Conservation (phyloP, 129 eudicot genomes). For the Escallonia herrerae region DNA sequence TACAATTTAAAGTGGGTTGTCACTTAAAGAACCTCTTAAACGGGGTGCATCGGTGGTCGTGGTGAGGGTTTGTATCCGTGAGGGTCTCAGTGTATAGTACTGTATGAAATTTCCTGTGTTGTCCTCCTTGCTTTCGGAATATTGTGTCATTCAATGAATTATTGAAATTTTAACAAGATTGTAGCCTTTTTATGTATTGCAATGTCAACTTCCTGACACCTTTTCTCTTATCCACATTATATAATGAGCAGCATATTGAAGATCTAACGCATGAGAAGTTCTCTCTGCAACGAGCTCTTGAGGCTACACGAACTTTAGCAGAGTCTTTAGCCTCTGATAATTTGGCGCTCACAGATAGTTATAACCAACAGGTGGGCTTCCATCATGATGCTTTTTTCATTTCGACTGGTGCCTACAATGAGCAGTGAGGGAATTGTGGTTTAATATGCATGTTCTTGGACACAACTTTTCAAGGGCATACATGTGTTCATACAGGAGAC, state of each 20-base stretch:
- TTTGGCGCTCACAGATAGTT: slow-evolving; percentile 87
- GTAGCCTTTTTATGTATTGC: slow-evolving; percentile 1
- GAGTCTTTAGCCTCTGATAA: slow-evolving; percentile 94
- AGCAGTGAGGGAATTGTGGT: not conserved
- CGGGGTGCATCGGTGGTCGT: no score
- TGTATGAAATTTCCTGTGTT: no score
- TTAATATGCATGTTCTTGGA: not conserved
- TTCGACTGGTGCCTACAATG: not conserved
- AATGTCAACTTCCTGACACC: slow-evolving; percentile 8
- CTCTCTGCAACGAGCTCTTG: slow-evolving; percentile 96
- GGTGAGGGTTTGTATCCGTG: no score
- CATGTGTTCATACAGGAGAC: not conserved
- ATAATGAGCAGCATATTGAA: slow-evolving; percentile 82
- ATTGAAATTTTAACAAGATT: not conserved
- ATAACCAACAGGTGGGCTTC: slow-evolving; percentile 75
- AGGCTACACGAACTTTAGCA: slow-evolving; percentile 82
- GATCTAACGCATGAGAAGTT: slow-evolving; percentile 96
- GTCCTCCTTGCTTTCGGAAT: no score
- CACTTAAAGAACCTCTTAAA: no score
- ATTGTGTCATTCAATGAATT: not conserved
- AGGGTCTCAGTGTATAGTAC: no score
- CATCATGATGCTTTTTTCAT: not conserved
- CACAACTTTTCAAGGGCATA: not conserved
- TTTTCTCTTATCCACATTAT: not conserved
- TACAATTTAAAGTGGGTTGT: no score